Evolutionary conservation across 2,329 filamentous ascomycete species (phyloP).

Genomic region (Rhinocladiella mackenziei): DNA sequence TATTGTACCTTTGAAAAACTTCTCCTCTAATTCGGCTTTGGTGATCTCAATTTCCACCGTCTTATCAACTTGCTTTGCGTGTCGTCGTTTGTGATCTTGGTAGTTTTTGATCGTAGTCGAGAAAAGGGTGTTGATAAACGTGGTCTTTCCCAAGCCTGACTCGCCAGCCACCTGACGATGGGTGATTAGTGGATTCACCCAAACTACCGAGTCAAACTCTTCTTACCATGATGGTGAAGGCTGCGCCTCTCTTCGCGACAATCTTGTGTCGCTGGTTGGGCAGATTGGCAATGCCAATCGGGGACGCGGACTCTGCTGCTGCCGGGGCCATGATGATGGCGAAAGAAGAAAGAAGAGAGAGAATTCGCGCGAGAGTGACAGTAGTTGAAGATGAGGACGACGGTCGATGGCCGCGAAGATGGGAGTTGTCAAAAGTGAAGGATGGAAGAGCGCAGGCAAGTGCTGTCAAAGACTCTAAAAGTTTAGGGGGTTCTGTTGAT

Average conservation of each 20-base stretch:
- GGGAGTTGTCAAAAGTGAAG: constrained; percentile 1
- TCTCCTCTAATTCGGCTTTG: constrained; percentile 99
- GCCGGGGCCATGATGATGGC: constrained; percentile 49
- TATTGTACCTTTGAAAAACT: constrained; percentile 99
- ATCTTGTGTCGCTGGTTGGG: constrained; percentile 71
- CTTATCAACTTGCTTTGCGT: constrained; percentile 99
- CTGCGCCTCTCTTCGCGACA: constrained; percentile 80
- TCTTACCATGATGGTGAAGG: constrained; percentile 97
- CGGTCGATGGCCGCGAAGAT: background rate
- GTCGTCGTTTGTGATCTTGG: constrained; percentile 97
- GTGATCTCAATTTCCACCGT: constrained; percentile 99
- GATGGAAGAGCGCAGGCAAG: constrained; percentile 4
- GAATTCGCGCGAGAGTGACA: constrained; percentile 5
- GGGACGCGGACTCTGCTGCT: constrained; percentile 56
- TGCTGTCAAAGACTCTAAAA: constrained; percentile 1
- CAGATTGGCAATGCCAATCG: constrained; percentile 71
- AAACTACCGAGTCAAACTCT: constrained; percentile 8
- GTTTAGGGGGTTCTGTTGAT: constrained; percentile 7
- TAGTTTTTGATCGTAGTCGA: constrained; percentile 99
- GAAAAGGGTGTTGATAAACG: constrained; percentile 99
- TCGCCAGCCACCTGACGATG: constrained; percentile 81
- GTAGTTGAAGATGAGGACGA: constrained; percentile 14
- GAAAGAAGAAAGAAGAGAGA: constrained; percentile 6
- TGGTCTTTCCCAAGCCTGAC: constrained; percentile 97
- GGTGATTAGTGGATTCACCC: constrained; percentile 12